Evolutionary conservation across 192 early-diverging fungal genomes (phyloP).

Genomic region (Gaertneriomyces sp.): DNA sequence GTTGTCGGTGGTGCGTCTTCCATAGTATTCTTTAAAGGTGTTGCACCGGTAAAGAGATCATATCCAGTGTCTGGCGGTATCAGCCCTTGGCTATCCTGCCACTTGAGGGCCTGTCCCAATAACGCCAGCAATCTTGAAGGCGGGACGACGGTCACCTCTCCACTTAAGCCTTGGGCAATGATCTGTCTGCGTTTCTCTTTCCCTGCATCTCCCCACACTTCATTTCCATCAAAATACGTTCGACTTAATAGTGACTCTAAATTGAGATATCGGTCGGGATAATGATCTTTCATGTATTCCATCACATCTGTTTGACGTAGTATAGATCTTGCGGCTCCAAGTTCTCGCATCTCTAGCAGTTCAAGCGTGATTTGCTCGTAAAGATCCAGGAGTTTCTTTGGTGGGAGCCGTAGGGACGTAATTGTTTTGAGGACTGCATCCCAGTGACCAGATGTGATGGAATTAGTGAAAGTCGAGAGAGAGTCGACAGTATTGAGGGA

Average conservation of each 20-base stretch:
- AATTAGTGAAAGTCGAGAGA: slow-evolving; percentile 63
- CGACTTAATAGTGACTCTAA: slow-evolving; percentile 75
- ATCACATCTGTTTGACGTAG: slow-evolving; percentile 89
- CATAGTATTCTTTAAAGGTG: slow-evolving; percentile 56
- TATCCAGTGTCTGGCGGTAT: slow-evolving; percentile 59
- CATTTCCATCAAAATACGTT: slow-evolving; percentile 68
- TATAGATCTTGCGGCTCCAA: slow-evolving; percentile 76
- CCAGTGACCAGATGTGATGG: slow-evolving; percentile 82
- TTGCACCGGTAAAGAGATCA: slow-evolving; percentile 77
- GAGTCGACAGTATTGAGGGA: slow-evolving; percentile 84
- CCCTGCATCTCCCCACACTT: slow-evolving; percentile 46
- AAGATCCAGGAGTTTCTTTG: slow-evolving; percentile 71
- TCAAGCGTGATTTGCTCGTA: slow-evolving; percentile 93
- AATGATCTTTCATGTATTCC: slow-evolving; percentile 69
- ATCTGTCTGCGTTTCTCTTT: slow-evolving; percentile 70
- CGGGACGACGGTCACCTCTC: slow-evolving; percentile 67
- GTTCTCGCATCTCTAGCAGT: slow-evolving; percentile 77
- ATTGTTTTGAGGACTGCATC: slow-evolving; percentile 76
- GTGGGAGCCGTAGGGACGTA: slow-evolving; percentile 62
- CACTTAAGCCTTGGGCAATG: slow-evolving; percentile 64
- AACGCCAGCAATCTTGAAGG: slow-evolving; percentile 79
- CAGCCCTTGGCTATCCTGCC: slow-evolving; percentile 79
- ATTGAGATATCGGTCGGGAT: slow-evolving; percentile 77
- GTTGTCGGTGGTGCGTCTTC: slow-evolving; percentile 71
- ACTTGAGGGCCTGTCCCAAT: slow-evolving; percentile 83